Base-by-base conservation (phyloP, 352 stramenopile genomes). In the Phytopythium boreale region DNA sequence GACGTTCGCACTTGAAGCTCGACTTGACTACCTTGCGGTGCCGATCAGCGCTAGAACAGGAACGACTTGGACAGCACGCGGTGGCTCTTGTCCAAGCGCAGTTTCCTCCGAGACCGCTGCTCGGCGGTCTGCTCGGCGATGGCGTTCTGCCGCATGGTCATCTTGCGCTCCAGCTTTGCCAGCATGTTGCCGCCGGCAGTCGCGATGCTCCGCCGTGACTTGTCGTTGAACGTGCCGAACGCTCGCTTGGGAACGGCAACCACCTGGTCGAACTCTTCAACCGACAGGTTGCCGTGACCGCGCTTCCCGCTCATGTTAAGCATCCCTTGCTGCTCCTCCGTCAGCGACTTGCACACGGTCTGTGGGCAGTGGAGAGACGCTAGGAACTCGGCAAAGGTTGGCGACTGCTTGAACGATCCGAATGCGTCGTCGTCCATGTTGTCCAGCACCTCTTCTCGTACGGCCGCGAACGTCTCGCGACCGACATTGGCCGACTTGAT, bases 381-480 rank as follows among this genome's bases (percentile, higher is more conserved):
- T 2, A 92, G 60, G 55, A 89, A 82, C 12, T 87, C 74, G 19
- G 76, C 56, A 37, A 89, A 92, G 29, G 76, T 44, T 0, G 49
- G 46, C 9, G 71, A 82, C 9, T 52, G 29, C 56, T 87, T 88
- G 69, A 89, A 90, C 2, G 63, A 39, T 6, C 63, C 58, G 37
- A 92, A 90, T 14, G 73, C 43, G 0, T 75, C 67, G 62, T 88
- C 75, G 27, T 88, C 74, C 70, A 92, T 85, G 3, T 34, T 60
- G 9, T 52, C 58, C n/a, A 92, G 64, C 29, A 92, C 74, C 51
- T 89, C 80, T 1, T 71, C 56, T 43, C 82, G 69, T 8, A 74
- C 73, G 0, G 24, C 52, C 2, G 64, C 61, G 51, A 92, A 92
- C 43, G 88, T 68, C 1, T 79, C 64, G 20, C 64, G 62, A 9